Percentiles rank a stretch among this genome's conserved stretches.
phyloP scores from a whole-genome alignment of 1,284 basidiomycete genomes.

The Irpex lacteus region DNA sequence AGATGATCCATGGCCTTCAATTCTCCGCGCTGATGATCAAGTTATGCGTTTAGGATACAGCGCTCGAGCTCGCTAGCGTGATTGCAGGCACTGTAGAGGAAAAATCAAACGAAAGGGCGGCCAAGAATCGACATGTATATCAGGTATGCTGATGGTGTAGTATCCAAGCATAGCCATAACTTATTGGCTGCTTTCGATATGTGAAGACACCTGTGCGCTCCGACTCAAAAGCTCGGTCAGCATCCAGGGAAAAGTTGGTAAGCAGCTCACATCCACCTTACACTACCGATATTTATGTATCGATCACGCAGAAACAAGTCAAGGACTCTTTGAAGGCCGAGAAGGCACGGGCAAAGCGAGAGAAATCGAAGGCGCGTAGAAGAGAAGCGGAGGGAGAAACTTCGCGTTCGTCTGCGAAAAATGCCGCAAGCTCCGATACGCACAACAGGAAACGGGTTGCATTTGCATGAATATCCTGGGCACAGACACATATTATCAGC shows the following conservation, averaged over 20 bases:
- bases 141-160: conserved; percentile 16
- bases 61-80: conserved; percentile 23
- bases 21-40: background rate
- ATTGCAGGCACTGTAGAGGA: conserved; percentile 24
- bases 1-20: background rate
- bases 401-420: conserved; percentile 1
- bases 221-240: conserved; percentile 6
- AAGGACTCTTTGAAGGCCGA: conserved; percentile 27
- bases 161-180: background rate
- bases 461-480: conserved; percentile 7
- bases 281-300: background rate
- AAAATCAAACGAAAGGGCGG: conserved; percentile 20
- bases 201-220: conserved; percentile 1
- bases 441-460: conserved; percentile 6
- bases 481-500: background rate
- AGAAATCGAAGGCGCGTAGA: conserved; percentile 26
- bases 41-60: conserved; percentile 20
- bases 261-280: background rate
- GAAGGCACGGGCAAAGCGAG: conserved; percentile 25
- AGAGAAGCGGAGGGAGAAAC: conserved; percentile 1
- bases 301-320: conserved; percentile 22
- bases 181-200: background rate
- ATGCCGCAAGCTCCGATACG: background rate
- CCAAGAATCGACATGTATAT: conserved; percentile 16
- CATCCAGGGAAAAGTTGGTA: conserved; percentile 24